Evolutionary conservation across 1,284 basidiomycete genomes (phyloP), one percentile per base, ranked within the genome.

Genomic region (Dichomitus squalens): DNA sequence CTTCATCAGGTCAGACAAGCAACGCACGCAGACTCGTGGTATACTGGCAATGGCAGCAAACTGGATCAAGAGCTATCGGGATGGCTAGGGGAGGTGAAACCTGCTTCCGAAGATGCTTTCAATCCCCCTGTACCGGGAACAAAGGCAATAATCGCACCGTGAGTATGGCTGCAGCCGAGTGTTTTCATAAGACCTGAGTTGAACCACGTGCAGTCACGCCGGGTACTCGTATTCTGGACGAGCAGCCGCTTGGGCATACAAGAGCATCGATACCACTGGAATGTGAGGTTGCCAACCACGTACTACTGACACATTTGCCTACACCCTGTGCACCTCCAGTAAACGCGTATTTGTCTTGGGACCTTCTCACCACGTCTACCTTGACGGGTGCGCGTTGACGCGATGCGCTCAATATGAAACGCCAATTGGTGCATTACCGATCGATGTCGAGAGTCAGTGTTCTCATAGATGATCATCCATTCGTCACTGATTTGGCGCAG

Each of bases 141-240:
- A 69, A 96, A 93, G 73, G 96, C 95, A 8, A 83, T 99, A 70
- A 97, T 99, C 56, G 96, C 90, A n/a, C 97, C 97, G 94, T 96
- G 66, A 64, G 89, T 76, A 31, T 11, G 44, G 20, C 20, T 18
- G 14, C 20, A 59, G 31, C 63, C 29, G 49, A 27, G 27, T 14
- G n/a, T 12, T 20, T 31, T 31, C 33, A 58, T 33, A 29, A 46
- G 18, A 47, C 25, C 20, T n/a, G 52, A 38, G 41, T 66, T 60
- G 59, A 34, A 8, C 8, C n/a, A 53, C 59, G 9, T 31, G 16
- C 67, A 96, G 95, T 3, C 97, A 99, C 73, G 97, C 97, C 1
- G 97, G 97, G 4, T 98, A 96, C 74, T 83, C 88, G 2, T 99
- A 98, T 73, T 98, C 95, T 55, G 97, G 97, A 23, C 87, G 87